Conservation (phyloP, 2,329 filamentous ascomycete species). For the Immersiporthe knoxdaviesiana region DNA sequence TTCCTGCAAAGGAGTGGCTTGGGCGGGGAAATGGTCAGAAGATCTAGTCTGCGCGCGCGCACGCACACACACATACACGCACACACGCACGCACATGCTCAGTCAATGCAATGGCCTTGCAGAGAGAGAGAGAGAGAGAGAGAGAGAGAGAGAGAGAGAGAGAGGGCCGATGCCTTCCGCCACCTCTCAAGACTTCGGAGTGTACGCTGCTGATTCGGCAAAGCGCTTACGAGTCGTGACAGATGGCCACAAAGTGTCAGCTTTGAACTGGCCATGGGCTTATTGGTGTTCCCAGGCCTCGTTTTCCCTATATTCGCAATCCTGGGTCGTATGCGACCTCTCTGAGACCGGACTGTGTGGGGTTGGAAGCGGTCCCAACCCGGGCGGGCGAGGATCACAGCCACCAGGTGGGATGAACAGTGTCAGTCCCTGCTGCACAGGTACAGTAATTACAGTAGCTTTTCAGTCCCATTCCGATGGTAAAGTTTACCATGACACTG, state of each 20-base stretch:
- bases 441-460: no score
- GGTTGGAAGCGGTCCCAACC: background rate
- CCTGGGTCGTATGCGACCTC: background rate
- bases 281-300: background rate
- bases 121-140: no score
- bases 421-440: background rate
- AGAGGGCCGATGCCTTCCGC: background rate
- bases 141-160: no score
- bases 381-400: background rate
- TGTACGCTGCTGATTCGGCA: background rate
- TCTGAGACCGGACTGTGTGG: background rate
- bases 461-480: background rate
- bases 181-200: background rate
- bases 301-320: background rate
- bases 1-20: background rate
- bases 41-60: background rate
- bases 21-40: background rate
- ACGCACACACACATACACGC: no score
- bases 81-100: background rate
- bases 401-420: background rate
- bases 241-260: background rate
- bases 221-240: background rate
- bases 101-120: background rate
- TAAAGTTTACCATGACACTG: background rate
- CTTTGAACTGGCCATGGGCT: background rate